A percentile compares a stretch with the other conserved stretches of the same genome.
These are phyloP conservation scores for Scutellaria galericulata DNA, from an alignment of 257 asterid genomes.

Conservation along the genomic window DNA sequence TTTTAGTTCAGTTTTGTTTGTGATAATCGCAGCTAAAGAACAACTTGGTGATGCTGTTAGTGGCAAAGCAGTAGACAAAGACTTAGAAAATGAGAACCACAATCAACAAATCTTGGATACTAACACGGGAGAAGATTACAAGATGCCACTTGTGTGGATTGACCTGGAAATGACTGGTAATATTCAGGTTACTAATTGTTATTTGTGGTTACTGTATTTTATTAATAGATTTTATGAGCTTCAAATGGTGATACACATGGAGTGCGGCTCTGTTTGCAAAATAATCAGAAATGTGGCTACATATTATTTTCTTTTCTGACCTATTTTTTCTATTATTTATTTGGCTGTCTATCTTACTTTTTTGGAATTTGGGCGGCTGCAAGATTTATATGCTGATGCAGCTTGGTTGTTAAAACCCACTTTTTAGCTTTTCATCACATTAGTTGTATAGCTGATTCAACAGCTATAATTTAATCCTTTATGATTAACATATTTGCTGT, in stretches of 20 bases:
- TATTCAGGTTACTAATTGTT: constrained; percentile 29
- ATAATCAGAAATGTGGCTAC: constrained; percentile 15
- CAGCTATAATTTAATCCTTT: constrained; percentile 10
- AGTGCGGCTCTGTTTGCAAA: constrained; percentile 8
- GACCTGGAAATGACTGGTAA: constrained; percentile 98
- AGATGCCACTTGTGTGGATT: constrained; percentile 94
- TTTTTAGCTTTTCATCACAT: constrained; percentile 22
- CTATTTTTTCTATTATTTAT: constrained; percentile 16
- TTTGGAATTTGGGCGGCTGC: constrained; percentile 9
- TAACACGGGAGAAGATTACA: constrained; percentile 44
- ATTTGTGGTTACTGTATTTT: constrained; percentile 20
- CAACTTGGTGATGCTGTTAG: constrained; percentile 42
- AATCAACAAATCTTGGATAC: constrained; percentile 40
- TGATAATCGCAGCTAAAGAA: constrained; percentile 15
- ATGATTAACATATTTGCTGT: constrained; percentile 18
- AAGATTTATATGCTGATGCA: constrained; percentile 11
- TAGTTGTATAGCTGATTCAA: constrained; percentile 14
- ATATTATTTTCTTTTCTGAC: neutral
- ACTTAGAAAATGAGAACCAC: constrained; percentile 42
- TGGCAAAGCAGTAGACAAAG: constrained; percentile 40
- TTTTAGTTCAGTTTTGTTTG: neutral
- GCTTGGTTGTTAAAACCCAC: constrained; percentile 13
- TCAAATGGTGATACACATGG: neutral
- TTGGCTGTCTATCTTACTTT: constrained; percentile 12
- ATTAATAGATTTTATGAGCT: constrained; percentile 4